Evolutionary conservation across 768 basidiomycete species (phyloP).

Genomic region (Lentinula sp.): DNA sequence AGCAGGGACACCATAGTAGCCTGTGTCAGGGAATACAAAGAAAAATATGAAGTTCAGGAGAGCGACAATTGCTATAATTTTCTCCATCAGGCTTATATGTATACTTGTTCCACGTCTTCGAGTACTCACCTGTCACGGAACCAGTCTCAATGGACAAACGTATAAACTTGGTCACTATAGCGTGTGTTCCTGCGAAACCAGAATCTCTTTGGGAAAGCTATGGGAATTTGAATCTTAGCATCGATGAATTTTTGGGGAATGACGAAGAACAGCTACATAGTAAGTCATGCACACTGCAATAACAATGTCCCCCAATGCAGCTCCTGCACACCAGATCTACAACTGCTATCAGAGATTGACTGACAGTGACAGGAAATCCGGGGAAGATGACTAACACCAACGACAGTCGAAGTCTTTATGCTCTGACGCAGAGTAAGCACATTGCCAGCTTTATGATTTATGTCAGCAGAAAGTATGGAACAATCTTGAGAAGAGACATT

Average conservation of each 20-base stretch:
- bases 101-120: background rate
- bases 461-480: too few relatives aligned
- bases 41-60: constrained; percentile 2
- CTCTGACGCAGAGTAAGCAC: background rate
- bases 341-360: background rate
- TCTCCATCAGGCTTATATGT: too few relatives aligned
- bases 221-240: too few relatives aligned
- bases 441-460: background rate
- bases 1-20: background rate
- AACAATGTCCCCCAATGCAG: background rate
- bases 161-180: background rate
- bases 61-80: constrained; percentile 4
- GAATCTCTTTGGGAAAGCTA: constrained; percentile 1
- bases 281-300: constrained; percentile 3
- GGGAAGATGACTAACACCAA: background rate
- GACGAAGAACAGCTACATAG: background rate
- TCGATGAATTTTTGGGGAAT: too few relatives aligned
- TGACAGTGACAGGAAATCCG: background rate
- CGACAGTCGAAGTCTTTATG: background rate
- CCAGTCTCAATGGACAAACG: constrained; percentile 5
- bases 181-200: background rate
- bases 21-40: constrained; percentile 1
- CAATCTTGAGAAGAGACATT: too few relatives aligned
- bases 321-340: background rate
- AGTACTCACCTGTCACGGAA: constrained; percentile 1